Percentiles rank a stretch among this genome's conserved stretches.
Evolutionary conservation across 2,329 filamentous ascomycete genomes (phyloP).

Genomic region (Fusarium xylarioides): DNA sequence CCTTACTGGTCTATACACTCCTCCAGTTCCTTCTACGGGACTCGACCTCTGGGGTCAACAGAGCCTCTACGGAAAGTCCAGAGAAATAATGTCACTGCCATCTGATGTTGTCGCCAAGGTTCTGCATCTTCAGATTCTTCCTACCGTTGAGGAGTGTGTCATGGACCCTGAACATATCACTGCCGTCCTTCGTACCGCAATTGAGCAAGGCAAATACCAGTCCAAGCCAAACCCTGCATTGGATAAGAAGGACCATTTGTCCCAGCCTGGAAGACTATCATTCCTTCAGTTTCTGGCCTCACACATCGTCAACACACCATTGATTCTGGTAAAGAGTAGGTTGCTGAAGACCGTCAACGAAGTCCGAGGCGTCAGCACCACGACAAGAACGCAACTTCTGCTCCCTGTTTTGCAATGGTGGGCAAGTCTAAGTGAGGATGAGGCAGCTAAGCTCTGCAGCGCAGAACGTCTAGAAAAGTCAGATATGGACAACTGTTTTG

Average conservation of each 20-base stretch:
- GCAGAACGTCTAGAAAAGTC: slow-evolving; percentile 54
- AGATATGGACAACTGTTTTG: slow-evolving; percentile 55
- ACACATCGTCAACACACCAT: slow-evolving; percentile 75
- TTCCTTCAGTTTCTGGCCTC: slow-evolving; percentile 77
- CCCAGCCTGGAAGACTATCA: slow-evolving; percentile 69
- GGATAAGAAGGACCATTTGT: slow-evolving; percentile 64
- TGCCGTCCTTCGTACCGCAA: slow-evolving; percentile 61
- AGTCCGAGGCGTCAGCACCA: slow-evolving; percentile 75
- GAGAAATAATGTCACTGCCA: slow-evolving; percentile 66
- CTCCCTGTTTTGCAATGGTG: slow-evolving; percentile 78
- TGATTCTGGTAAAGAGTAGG: slow-evolving; percentile 73
- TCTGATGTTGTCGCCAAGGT: slow-evolving; percentile 67
- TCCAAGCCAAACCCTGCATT: slow-evolving; percentile 47
- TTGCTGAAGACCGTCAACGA: slow-evolving; percentile 78
- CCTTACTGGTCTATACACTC: slow-evolving; percentile 60
- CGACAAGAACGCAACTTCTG: slow-evolving; percentile 77
- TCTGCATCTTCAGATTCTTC: slow-evolving; percentile 73
- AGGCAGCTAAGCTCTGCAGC: slow-evolving; percentile 56
- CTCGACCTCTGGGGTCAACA: slow-evolving; percentile 67
- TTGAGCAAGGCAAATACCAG: slow-evolving; percentile 54
- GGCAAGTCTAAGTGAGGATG: slow-evolving; percentile 63
- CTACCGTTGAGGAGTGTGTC: slow-evolving; percentile 84
- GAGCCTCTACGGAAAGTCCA: slow-evolving; percentile 69
- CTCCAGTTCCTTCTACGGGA: slow-evolving; percentile 49
- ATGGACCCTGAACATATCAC: slow-evolving; percentile 79